phyloP scores from a whole-genome alignment of 331 rosid genomes.

The Telfairia occidentalis region DNA sequence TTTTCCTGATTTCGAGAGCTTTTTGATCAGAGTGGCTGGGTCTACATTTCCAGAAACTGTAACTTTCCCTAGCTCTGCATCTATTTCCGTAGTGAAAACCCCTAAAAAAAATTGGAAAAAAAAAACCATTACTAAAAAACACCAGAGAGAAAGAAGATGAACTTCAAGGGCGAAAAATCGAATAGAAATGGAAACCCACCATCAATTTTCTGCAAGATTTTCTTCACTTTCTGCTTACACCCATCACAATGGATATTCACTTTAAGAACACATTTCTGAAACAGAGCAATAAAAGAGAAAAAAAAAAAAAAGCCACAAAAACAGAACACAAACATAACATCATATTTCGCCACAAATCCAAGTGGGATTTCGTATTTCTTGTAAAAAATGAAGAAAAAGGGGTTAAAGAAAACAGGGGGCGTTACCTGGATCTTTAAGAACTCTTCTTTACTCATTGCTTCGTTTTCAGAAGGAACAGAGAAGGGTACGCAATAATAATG shows the following conservation, averaged over 20 bases:
- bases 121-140: neutral
- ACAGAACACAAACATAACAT: conserved; percentile 11
- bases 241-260: conserved; percentile 99
- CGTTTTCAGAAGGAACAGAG: conserved; percentile 24
- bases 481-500: conserved; percentile 11
- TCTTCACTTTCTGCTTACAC: conserved; percentile 87
- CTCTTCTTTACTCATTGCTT: conserved; percentile 84
- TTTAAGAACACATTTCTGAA: conserved; percentile 91
- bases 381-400: neutral
- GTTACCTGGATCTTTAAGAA: conserved; percentile 85
- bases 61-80: conserved; percentile 83
- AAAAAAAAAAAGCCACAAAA: conserved; percentile 33
- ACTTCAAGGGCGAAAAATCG: neutral
- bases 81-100: conserved; percentile 71
- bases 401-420: neutral
- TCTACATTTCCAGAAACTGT: conserved; percentile 88
- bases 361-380: neutral
- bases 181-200: conserved; percentile 29
- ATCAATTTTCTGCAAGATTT: conserved; percentile 81
- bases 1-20: conserved; percentile 85
- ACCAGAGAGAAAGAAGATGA: neutral
- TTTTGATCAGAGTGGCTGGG: conserved; percentile 66
- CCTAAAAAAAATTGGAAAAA: conserved; percentile 23
- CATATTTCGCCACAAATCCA: neutral
- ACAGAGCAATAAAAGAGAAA: neutral